Conservation (phyloP, 352 stramenopile genomes). For the Phytophthora fragariae region DNA sequence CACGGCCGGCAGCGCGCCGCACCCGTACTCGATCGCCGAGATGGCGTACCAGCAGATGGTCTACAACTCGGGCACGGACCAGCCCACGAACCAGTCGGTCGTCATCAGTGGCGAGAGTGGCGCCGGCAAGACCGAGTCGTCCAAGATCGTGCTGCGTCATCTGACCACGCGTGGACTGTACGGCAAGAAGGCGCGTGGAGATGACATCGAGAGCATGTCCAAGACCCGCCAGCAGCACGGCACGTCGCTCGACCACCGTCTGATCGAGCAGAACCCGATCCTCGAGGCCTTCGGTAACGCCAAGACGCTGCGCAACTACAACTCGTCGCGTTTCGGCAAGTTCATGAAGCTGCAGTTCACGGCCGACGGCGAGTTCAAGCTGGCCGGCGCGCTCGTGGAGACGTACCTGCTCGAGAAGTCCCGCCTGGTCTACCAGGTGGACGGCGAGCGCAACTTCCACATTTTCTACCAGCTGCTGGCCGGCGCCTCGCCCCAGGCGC, state of each 20-base stretch:
- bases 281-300: conserved; percentile 96
- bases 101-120: conserved; percentile 90
- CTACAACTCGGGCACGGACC: conserved; percentile 87
- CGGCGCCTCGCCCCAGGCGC: conserved; percentile 60
- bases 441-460: conserved; percentile 95
- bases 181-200: conserved; percentile 79
- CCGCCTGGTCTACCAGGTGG: conserved; percentile 88
- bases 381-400: conserved; percentile 88
- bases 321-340: conserved; percentile 96
- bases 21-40: conserved; percentile 90
- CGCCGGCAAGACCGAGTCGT: conserved; percentile 91
- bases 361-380: conserved; percentile 80
- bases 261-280: conserved; percentile 94
- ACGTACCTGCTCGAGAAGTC: conserved; percentile 92
- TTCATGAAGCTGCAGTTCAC: conserved; percentile 97
- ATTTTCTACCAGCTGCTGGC: conserved; percentile 95
- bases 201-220: conserved; percentile 73
- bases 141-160: conserved; percentile 91
- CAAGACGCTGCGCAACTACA: conserved; percentile 95
- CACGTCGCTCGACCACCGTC: conserved; percentile 77
- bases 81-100: conserved; percentile 88
- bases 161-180: conserved; percentile 88
- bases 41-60: conserved; percentile 94
- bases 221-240: conserved; percentile 60
- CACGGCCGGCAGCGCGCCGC: conserved; percentile 74